Conservation (phyloP, 495 filamentous ascomycete genomes). For the Tuber borchii region DNA sequence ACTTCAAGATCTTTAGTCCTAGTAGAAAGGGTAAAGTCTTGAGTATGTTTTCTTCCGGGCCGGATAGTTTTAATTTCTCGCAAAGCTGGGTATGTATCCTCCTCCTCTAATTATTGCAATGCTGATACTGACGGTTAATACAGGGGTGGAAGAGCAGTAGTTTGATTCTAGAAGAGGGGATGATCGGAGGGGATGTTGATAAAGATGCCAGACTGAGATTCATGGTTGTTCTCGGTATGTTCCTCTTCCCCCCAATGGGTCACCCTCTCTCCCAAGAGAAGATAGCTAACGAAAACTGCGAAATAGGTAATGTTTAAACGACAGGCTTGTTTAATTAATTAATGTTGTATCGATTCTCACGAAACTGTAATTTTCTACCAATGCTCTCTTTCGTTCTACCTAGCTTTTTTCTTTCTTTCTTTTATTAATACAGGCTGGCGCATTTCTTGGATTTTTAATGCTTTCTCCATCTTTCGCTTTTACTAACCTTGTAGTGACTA, state of each 20-base stretch:
- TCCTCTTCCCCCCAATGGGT: background rate
- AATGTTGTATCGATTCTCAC: background rate
- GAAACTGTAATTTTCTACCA: conserved; percentile 10
- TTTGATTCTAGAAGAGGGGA: conserved; percentile 52
- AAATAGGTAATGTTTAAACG: conserved; percentile 23
- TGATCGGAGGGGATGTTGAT: conserved; percentile 44
- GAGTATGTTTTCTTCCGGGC: conserved; percentile 54
- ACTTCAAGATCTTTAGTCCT: conserved; percentile 59
- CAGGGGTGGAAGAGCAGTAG: conserved; percentile 55
- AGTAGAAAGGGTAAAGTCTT: conserved; percentile 54
- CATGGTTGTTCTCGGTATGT: conserved; percentile 53
- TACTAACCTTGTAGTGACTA: conserved; percentile 1
- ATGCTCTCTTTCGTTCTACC: conserved; percentile 8
- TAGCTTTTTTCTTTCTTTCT: background rate
- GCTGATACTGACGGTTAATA: background rate
- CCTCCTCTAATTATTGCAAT: background rate
- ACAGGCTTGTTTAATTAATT: conserved; percentile 4
- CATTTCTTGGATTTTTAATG: background rate
- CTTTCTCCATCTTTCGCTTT: background rate
- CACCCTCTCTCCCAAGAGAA: background rate
- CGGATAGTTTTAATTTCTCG: conserved; percentile 57
- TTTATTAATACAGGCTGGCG: background rate
- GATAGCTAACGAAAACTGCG: background rate
- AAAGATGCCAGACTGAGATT: conserved; percentile 52
- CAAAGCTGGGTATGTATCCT: conserved; percentile 49